These are phyloP conservation scores for Phyllosticta citribraziliensis DNA, from an alignment of 2,329 filamentous ascomycete genomes.

Conservation along the genomic window DNA sequence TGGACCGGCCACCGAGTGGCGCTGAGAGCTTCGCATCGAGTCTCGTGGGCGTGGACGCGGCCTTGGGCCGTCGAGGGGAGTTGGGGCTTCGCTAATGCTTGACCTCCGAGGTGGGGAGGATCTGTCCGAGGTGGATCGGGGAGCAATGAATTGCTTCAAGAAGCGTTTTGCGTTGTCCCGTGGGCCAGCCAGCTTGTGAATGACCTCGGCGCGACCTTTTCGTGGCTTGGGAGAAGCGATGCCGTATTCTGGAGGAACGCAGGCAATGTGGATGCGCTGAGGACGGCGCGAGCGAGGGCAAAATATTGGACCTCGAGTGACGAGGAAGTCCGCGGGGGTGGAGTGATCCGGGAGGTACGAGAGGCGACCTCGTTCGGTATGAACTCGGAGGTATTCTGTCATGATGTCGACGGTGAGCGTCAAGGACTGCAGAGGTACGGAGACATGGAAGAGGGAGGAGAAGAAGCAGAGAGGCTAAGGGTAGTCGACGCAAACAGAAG, in stretches of 20 bases:
- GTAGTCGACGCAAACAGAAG: background rate
- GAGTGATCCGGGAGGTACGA: conserved; percentile 28
- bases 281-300: conserved; percentile 43
- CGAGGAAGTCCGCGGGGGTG: conserved; percentile 5
- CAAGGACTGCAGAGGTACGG: background rate
- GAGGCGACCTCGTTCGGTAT: conserved; percentile 28
- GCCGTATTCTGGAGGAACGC: conserved; percentile 36
- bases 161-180: conserved; percentile 41
- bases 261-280: conserved; percentile 47
- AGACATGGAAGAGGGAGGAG: background rate
- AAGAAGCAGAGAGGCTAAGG: background rate
- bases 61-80: conserved; percentile 10
- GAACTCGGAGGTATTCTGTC: conserved; percentile 30
- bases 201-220: conserved; percentile 23
- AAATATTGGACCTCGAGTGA: conserved; percentile 26
- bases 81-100: background rate
- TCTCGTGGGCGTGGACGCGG: conserved; percentile 16
- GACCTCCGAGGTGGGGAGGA: conserved; percentile 13
- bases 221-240: conserved; percentile 21
- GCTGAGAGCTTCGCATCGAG: conserved; percentile 29
- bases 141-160: conserved; percentile 37
- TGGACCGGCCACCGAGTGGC: conserved; percentile 31
- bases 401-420: conserved; percentile 20
- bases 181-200: conserved; percentile 42
- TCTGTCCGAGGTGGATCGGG: conserved; percentile 18